Base-by-base conservation (phyloP, 1,139 yeast genomes). In the Saccharomyces hybrid region DNA sequence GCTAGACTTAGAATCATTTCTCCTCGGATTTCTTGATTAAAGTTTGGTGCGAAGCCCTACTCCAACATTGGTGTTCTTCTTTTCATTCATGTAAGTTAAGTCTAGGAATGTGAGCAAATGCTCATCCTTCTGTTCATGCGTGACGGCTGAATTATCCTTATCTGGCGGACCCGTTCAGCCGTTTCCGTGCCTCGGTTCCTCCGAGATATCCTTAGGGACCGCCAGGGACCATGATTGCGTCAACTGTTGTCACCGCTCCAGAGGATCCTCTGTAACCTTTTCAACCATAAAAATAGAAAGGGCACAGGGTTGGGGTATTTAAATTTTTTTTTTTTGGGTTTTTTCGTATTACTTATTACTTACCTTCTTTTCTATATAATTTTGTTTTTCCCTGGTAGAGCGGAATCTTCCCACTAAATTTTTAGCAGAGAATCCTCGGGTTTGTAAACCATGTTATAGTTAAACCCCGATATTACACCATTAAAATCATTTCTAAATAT, bases 391-490 rank as follows among this genome's bases (percentile, higher is more conserved):
- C 32, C 41, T 46, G 41, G 52, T 44, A 26, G 14, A 14, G 3
- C 23, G 20, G 31, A 47, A 7, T 23, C 31, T 46, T 46, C 25
- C 32, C 26, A 54, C 44, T 49, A 53, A 32, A 66, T 57, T 32
- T 51, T 71, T 56, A 80, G 74, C 34, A 82, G 70, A 38, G 83
- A 72, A 59, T 79, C 85, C 29, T 77, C 79, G 2, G 91, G 90
- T 60, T 75, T 77, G 66, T 75, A 84, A 4, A 87, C 82, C 54
- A 85, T 71, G 63, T 85, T 80, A 71, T 85, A 86, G 66, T 85
- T 82, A 61, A 84, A 75, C 27, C 84, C 64, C 51, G 68, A 77
- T 59, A 79, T 78, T 38, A 84, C 68, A 72, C 64, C 81, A 66
- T 62, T 79, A 78, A 64, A 42, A 63, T 71, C 57, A 74, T 79